A percentile compares a stretch with the other conserved stretches of the same genome.
Evolutionary conservation across 73 alveolate genomes (phyloP).

Genomic region (Stentor coeruleus): DNA sequence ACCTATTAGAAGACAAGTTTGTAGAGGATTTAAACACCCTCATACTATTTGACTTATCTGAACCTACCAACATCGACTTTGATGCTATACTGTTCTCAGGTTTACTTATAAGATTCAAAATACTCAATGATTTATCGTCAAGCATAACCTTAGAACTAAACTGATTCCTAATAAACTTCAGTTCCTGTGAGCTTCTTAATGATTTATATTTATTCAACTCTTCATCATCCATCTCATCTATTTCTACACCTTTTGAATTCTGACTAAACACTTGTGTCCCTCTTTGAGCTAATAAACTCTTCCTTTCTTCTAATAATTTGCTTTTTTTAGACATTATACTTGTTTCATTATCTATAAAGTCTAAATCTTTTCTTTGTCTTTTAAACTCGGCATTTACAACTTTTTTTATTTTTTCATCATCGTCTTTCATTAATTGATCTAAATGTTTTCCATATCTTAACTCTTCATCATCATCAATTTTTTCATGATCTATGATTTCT

Average conservation of each 20-base stretch:
- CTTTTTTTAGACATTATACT: not conserved
- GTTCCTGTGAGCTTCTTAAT: not conserved
- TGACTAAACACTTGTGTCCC: not conserved
- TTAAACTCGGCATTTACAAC: conserved; percentile 23
- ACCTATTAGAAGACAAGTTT: conserved; percentile 5
- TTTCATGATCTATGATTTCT: conserved; percentile 2
- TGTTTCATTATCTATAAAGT: not conserved
- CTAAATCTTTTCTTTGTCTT: not conserved
- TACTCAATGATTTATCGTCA: not conserved
- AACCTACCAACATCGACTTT: not conserved
- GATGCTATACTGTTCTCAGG: not conserved
- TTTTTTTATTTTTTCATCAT: not conserved
- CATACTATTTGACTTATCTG: conserved; percentile 3
- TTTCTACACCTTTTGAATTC: not conserved
- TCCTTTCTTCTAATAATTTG: not conserved
- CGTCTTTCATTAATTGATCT: not conserved
- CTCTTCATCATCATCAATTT: not conserved
- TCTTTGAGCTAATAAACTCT: not conserved
- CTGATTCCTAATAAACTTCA: not conserved
- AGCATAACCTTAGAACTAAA: not conserved
- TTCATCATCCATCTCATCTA: conserved; percentile 5
- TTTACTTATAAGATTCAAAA: not conserved
- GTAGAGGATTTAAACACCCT: not conserved
- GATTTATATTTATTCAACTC: not conserved
- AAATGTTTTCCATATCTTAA: not conserved